phyloP scores from a whole-genome alignment of 306 rosid genomes.

The Gastrolobium bilobum region DNA sequence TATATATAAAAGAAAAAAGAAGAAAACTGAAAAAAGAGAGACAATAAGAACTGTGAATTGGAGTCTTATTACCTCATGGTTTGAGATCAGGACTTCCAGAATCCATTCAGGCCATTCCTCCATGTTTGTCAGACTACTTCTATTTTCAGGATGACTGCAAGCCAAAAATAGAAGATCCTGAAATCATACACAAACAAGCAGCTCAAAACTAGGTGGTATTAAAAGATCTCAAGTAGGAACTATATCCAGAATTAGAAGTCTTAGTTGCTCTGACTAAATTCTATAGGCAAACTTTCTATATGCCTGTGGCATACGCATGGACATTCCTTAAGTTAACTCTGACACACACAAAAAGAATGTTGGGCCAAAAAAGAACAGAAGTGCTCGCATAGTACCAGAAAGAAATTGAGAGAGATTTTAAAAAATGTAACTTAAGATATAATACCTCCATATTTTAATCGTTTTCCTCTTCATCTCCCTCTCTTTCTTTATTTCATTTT shows the following conservation, averaged over 20 bases:
- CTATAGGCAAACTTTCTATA: constrained; percentile 11
- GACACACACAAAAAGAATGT: constrained; percentile 15
- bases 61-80: constrained; percentile 70
- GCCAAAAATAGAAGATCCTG: constrained; percentile 99
- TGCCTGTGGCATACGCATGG: constrained; percentile 35
- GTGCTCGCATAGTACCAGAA: not conserved
- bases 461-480: not conserved
- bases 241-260: constrained; percentile 23
- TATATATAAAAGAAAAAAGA: not conserved
- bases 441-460: not conserved
- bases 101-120: constrained; percentile 99
- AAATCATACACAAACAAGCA: constrained; percentile 69
- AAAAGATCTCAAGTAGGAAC: constrained; percentile 41
- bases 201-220: constrained; percentile 59
- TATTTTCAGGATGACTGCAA: constrained; percentile 99
- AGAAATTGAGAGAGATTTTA: constrained; percentile 14
- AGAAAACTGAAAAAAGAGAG: not conserved
- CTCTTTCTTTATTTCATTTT: no score
- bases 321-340: constrained; percentile 22
- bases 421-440: constrained; percentile 10
- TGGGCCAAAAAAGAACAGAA: constrained; percentile 15
- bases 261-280: constrained; percentile 36
- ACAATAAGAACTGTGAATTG: not conserved
- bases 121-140: constrained; percentile 81
- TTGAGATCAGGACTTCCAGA: constrained; percentile 87